Conservation (phyloP, 768 basidiomycete species). For the Coprinopsis cinerea region DNA sequence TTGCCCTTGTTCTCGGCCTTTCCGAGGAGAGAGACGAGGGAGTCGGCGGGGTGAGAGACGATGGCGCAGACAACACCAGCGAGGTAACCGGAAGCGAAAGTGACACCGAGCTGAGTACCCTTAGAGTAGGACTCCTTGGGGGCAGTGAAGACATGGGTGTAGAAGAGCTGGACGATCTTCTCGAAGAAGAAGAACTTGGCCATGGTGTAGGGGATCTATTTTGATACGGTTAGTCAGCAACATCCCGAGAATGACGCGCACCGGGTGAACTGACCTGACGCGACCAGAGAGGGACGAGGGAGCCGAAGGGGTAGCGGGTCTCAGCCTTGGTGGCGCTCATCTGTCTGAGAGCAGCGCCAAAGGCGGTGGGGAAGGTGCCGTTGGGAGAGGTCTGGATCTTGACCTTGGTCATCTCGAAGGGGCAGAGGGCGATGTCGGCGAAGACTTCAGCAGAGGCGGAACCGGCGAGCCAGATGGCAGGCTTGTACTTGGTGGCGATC, state of each 20-base stretch:
- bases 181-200: constrained; percentile 98
- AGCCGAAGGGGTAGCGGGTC: constrained; percentile 83
- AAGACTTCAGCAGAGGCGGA: constrained; percentile 95
- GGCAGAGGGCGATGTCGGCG: constrained; percentile 94
- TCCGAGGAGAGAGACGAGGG: constrained; percentile 89
- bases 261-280: constrained; percentile 61
- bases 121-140: constrained; percentile 78
- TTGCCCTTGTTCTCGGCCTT: constrained; percentile 86
- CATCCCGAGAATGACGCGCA: not conserved
- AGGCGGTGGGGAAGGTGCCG: constrained; percentile 75
- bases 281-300: constrained; percentile 81
- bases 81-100: constrained; percentile 87
- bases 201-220: constrained; percentile 95
- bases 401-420: constrained; percentile 90
- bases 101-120: constrained; percentile 82
- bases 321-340: constrained; percentile 64
- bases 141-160: constrained; percentile 77
- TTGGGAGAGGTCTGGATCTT: constrained; percentile 76
- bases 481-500: constrained; percentile 72
- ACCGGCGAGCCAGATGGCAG: constrained; percentile 87
- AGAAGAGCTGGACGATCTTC: constrained; percentile 81
- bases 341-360: constrained; percentile 63
- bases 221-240: not conserved
- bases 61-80: constrained; percentile 94
- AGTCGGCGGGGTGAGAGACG: constrained; percentile 95